Evolutionary conservation across 106 monocot genomes (phyloP), one percentile per base, ranked within the genome.

Genomic region (Gastrodia elata): DNA sequence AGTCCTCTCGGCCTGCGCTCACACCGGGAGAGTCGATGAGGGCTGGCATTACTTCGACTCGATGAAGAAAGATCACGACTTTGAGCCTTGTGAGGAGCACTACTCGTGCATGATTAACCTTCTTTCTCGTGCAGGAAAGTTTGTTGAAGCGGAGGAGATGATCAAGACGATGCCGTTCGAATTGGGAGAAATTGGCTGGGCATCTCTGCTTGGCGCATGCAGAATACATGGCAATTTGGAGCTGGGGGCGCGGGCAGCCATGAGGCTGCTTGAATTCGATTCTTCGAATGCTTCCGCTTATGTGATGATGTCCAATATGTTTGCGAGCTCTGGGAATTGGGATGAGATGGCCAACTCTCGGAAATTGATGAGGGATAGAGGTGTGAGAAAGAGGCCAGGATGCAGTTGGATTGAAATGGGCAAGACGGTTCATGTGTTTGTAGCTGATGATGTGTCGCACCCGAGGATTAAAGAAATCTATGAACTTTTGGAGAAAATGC

Each of bases 81-180:
- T 86, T n/a, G 41, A 71, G 20, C 84, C 77, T 0, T 70, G 44
- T 3, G 82, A 84, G 59, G 87, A 87, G 74, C 92, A 90, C 70
- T 90, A 86, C 73, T 86, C 83, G 4, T 90, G 89, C 82, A 86
- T 86, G 88, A 77, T 92, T 24, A 84, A 88, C 41, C 81, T 88
- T 40, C 80, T 92, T 14, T 82, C 81, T 20, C 85, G 91, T 14
- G 88, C 88, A 3, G 82, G 82, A 35, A 75, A 72, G 73, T 82
- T 91, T 30, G 73, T 71, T 18, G 77, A 86, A 43, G 87, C 48
- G 6, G 78, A 91, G 80, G 61, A 65, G 22, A 28, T 88, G 69
- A 80, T 88, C 43, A 70, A 70, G 37, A 76, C 72, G 2, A 88
- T 91, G 83, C 79, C 87, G 3, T 86, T 88, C 27, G 80, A 80